Base-by-base conservation (phyloP, 192 early-diverging fungal species). In the Linnemannia hyalina region DNA sequence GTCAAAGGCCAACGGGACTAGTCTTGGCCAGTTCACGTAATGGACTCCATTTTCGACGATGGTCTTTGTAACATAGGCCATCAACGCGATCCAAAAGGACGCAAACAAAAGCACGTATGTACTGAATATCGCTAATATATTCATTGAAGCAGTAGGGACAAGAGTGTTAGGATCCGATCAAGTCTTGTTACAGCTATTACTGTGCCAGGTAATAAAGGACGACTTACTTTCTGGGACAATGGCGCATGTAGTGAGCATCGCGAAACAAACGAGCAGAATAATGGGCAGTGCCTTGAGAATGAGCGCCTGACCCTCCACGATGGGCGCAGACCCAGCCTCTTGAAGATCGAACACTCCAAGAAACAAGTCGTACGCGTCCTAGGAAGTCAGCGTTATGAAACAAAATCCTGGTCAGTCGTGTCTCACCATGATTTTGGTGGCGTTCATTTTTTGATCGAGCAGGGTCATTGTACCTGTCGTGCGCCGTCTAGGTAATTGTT, bases 401-500 rank as follows among this genome's bases (percentile, higher is more conserved):
- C 10, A 54, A 75, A 26, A n/a, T 3, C 16, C 22, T 0, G 0
- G 4, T n/a, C 18, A 44, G 36, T 11, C n/a, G 70, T 79, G 70
- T 9, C 23, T 2, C 29, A 38, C n/a, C 16, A 60, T 15, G 80
- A 54, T 36, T 63, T 60, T 70, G 49, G 49, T 22, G 20, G 20
- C 49, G 49, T 41, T 41, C 32, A 32, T 54, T 15, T 75, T 22
- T 52, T 55, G 0, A 75, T 55, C 70, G n/a, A 22, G 16, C 35
- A 13, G 3, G 20, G 10, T 65, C 29, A 32, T 10, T 65, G 3
- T 47, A 89, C 89, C 80, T 99, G 98, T 46, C 97, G 91, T 26
- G 88, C 81, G 72, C 99, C 99, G 80, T 99, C 99, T 76, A 96
- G 84, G 82, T 96, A 99, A 91, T 99, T 98, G 77, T 98, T 98